Evolutionary conservation across 2,329 filamentous ascomycete genomes (phyloP).

Genomic region (Ceratocystis eucalypticola): DNA sequence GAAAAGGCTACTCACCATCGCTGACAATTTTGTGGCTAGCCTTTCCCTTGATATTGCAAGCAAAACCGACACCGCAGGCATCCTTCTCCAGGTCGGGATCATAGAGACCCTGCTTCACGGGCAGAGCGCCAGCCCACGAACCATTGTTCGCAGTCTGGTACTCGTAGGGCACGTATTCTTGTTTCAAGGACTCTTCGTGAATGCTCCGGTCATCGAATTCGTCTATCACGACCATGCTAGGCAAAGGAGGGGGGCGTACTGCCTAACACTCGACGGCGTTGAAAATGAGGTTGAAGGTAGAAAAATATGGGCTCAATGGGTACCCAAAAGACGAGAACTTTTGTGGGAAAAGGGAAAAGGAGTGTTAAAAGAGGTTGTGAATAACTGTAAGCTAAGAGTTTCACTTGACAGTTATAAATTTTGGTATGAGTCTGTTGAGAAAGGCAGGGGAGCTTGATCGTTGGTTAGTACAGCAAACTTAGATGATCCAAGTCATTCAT

Average conservation of each 20-base stretch:
- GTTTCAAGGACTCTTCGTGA: conserved; percentile 42
- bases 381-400: neutral
- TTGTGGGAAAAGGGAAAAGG: neutral
- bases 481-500: conserved; percentile 4
- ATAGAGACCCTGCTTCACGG: conserved; percentile 95
- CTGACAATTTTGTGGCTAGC: conserved; percentile 96
- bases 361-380: neutral
- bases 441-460: neutral
- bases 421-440: conserved; percentile 1
- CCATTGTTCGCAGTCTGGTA: conserved; percentile 75
- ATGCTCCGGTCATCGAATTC: conserved; percentile 56
- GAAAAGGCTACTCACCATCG: conserved; percentile 76
- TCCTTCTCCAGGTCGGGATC: conserved; percentile 94
- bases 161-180: conserved; percentile 58
- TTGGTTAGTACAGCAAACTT: conserved; percentile 1
- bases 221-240: conserved; percentile 54
- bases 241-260: conserved; percentile 29
- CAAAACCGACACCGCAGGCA: conserved; percentile 98
- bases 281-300: conserved; percentile 5
- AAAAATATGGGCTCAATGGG: neutral
- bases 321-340: neutral
- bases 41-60: conserved; percentile 96
- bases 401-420: neutral
- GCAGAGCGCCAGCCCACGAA: conserved; percentile 88
- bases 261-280: conserved; percentile 5